Evolutionary conservation across 2,329 filamentous ascomycete species (phyloP).

Genomic region (Emergomyces orientalis): DNA sequence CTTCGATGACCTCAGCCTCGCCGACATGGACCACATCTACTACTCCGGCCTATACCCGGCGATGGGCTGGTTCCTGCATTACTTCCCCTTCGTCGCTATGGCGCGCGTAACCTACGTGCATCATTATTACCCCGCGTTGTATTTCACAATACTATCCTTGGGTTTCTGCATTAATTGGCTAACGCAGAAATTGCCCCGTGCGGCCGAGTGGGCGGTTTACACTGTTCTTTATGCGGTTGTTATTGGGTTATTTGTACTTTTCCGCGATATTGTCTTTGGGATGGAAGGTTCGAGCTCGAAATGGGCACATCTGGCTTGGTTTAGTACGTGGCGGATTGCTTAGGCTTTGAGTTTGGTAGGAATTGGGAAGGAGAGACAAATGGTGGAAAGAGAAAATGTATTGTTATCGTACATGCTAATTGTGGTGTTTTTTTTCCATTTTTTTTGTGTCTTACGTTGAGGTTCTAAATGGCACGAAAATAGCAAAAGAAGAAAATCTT

Average conservation of each 20-base stretch:
- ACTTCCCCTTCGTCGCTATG: slow-evolving; percentile 93
- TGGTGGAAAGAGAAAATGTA: not conserved
- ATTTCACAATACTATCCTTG: slow-evolving; percentile 85
- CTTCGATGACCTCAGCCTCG: slow-evolving; percentile 67
- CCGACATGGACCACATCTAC: slow-evolving; percentile 87
- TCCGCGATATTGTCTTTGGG: slow-evolving; percentile 91
- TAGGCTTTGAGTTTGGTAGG: slow-evolving; percentile 39
- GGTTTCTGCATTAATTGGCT: slow-evolving; percentile 86
- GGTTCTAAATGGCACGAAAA: not conserved
- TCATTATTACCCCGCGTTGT: slow-evolving; percentile 96
- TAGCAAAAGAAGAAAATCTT: not conserved
- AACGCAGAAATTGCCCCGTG: slow-evolving; percentile 56
- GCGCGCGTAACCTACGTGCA: slow-evolving; percentile 98
- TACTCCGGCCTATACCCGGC: slow-evolving; percentile 87
- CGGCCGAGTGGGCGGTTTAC: slow-evolving; percentile 61
- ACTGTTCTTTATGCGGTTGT: slow-evolving; percentile 61
- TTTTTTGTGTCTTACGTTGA: not conserved
- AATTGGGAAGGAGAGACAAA: not conserved
- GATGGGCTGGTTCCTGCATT: slow-evolving; percentile 92
- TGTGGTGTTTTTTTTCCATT: not conserved
- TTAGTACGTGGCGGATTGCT: slow-evolving; percentile 73
- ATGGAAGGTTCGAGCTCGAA: slow-evolving; percentile 79
- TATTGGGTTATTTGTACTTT: slow-evolving; percentile 77
- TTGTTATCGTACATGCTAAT: not conserved
- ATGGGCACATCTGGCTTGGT: slow-evolving; percentile 92